phyloP scores from a whole-genome alignment of 768 basidiomycete genomes.

The Boletus subparvulus region DNA sequence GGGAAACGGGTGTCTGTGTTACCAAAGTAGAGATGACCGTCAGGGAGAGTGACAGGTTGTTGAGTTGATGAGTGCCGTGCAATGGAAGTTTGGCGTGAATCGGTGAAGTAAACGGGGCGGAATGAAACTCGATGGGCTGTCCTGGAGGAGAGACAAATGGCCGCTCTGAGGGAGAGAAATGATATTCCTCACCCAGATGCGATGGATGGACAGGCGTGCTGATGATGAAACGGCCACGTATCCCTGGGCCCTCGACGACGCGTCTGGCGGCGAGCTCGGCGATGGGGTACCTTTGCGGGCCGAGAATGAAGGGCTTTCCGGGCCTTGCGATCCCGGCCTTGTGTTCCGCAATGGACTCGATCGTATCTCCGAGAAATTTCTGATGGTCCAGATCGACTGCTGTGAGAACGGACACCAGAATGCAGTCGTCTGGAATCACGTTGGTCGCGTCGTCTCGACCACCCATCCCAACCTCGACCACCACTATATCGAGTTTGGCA shows the following conservation, averaged over 20 bases:
- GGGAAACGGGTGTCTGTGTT: slow-evolving; percentile 35
- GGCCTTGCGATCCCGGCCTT: slow-evolving; percentile 79
- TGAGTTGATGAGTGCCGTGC: slow-evolving; percentile 79
- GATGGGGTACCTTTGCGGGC: slow-evolving; percentile 53
- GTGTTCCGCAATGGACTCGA: slow-evolving; percentile 72
- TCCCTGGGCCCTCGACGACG: slow-evolving; percentile 37
- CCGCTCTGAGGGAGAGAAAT: slow-evolving; percentile 33
- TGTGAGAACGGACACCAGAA: slow-evolving; percentile 81
- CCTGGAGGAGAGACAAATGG: slow-evolving; percentile 37
- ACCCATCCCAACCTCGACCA: slow-evolving; percentile 95
- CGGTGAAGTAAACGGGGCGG: slow-evolving; percentile 44
- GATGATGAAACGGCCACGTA: slow-evolving; percentile 43
- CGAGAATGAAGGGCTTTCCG: slow-evolving; percentile 64
- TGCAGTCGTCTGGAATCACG: slow-evolving; percentile 64
- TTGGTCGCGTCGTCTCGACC: slow-evolving; percentile 94
- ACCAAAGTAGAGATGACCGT: slow-evolving; percentile 60
- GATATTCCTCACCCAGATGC: slow-evolving; percentile 34
- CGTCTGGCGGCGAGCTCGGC: slow-evolving; percentile 47
- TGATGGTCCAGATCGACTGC: slow-evolving; percentile 93
- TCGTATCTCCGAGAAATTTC: slow-evolving; percentile 76
- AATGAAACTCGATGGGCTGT: slow-evolving; percentile 42
- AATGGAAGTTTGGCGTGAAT: slow-evolving; percentile 60
- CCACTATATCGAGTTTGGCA: slow-evolving; percentile 69
- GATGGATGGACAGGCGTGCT: slow-evolving; percentile 35
- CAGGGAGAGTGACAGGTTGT: slow-evolving; percentile 75